Conservation (phyloP, 106 monocot genomes). For the Gastrodia elata region DNA sequence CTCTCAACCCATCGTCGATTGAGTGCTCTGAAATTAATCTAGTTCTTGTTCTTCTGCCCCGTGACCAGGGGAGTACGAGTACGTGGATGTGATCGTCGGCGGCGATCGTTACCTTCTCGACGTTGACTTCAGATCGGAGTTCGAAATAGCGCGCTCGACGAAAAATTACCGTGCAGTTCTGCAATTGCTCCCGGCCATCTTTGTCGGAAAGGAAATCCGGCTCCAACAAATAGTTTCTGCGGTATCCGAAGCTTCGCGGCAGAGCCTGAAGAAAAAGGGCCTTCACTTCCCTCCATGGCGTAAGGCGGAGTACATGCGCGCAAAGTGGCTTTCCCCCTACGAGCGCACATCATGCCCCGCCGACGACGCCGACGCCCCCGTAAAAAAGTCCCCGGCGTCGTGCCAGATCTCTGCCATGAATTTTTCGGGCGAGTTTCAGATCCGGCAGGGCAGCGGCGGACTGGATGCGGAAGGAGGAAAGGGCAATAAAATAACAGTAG, state of each 20-base stretch:
- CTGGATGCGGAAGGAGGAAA: not conserved
- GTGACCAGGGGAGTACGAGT: constrained; percentile 49
- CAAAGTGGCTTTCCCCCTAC: constrained; percentile 53
- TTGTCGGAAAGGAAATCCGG: constrained; percentile 47
- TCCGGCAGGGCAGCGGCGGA: not conserved
- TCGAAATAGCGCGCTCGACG: constrained; percentile 64
- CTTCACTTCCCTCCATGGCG: constrained; percentile 72
- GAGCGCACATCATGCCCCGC: not conserved
- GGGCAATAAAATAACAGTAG: constrained; percentile 2
- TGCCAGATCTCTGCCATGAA: constrained; percentile 6
- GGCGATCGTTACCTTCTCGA: constrained; percentile 44
- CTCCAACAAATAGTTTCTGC: constrained; percentile 43
- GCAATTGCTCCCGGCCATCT: constrained; percentile 48
- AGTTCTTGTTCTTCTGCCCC: not conserved
- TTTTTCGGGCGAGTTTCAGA: constrained; percentile 6
- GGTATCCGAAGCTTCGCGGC: constrained; percentile 41
- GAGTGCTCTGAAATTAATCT: not conserved
- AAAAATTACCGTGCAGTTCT: constrained; percentile 44
- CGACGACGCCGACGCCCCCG: not conserved
- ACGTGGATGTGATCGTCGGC: constrained; percentile 49
- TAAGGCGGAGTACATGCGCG: constrained; percentile 52
- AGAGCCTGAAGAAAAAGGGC: constrained; percentile 70
- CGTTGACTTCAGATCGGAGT: constrained; percentile 69
- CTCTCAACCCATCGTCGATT: not conserved
- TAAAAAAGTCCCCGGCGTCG: not conserved